Evolutionary conservation across 192 early-diverging fungal species (phyloP), one percentile per base, ranked within the genome.

Genomic region (Powellomyces hirtus): DNA sequence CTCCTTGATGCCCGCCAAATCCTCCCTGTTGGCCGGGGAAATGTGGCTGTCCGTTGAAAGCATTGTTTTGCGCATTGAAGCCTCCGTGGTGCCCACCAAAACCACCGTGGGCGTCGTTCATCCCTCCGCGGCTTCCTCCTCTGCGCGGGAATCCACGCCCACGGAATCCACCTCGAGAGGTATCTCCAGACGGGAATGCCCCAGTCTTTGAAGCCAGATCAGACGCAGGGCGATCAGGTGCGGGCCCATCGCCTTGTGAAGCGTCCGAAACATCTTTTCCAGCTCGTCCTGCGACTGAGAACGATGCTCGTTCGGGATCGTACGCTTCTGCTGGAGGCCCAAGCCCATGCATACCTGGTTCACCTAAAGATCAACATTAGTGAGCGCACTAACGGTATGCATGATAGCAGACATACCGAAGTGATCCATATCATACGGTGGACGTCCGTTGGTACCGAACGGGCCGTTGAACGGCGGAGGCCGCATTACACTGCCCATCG

Each of bases 241-340:
- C 46, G 46, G 46, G 46, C 3, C 16, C 16, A 24, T n/a, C n/a
- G n/a, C n/a, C n/a, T n/a, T n/a, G n/a, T n/a, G n/a, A n/a, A n/a
- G n/a, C n/a, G n/a, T n/a, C n/a, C n/a, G n/a, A n/a, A n/a, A n/a
- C n/a, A n/a, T n/a, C n/a, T n/a, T n/a, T n/a, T n/a, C n/a, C n/a
- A n/a, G n/a, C n/a, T n/a, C n/a, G 14, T 18, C 33, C 55, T 6
- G 51, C 20, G 33, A 51, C 63, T 2, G 73, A 38, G 46, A 82
- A 75, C 16, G 76, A 65, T 5, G 79, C 70, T 22, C 75, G 62
- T 26, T 86, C 84, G 14, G 82, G 81, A 52, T 87, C 82, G 57
- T 81, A 87, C 16, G 68, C 75, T 52, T 87, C 85, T 57, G 65
- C 64, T 6, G 59, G 13, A 53, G 13, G 7, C 13, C 7, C 8